Evolutionary conservation across 2,329 filamentous ascomycete species (phyloP).

Genomic region (Onygenales sp.): DNA sequence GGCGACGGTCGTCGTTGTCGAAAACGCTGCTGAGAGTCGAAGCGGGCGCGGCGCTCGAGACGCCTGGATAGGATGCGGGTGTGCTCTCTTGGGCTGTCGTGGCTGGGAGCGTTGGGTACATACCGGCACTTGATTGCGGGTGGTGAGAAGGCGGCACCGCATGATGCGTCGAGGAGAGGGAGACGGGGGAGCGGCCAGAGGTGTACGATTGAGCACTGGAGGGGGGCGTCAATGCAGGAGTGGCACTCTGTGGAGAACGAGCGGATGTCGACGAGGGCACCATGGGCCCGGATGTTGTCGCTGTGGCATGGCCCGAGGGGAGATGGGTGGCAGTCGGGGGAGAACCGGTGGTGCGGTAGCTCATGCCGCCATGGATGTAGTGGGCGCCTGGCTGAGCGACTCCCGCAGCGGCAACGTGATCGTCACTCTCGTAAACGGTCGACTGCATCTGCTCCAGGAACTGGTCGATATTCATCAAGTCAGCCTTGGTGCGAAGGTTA

Average conservation of each 20-base stretch:
- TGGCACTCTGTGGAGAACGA: constrained; percentile 41
- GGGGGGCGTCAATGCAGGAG: constrained; percentile 54
- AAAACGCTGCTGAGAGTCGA: constrained; percentile 52
- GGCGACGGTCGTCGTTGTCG: constrained; percentile 50
- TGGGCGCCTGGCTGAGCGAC: constrained; percentile 66
- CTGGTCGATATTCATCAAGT: constrained; percentile 86
- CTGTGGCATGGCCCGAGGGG: constrained; percentile 31
- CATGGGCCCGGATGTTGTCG: constrained; percentile 29
- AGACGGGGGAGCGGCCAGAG: constrained; percentile 52
- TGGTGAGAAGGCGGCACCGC: constrained; percentile 39
- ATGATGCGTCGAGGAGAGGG: constrained; percentile 41
- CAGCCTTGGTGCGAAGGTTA: constrained; percentile 84
- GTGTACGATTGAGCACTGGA: constrained; percentile 54
- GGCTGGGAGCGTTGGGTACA: constrained; percentile 56
- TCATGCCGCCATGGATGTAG: constrained; percentile 45
- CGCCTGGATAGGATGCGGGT: constrained; percentile 39
- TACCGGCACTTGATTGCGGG: constrained; percentile 36
- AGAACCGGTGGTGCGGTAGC: constrained; percentile 49
- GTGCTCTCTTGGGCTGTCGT: constrained; percentile 49
- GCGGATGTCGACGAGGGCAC: constrained; percentile 30
- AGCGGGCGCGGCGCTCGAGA: constrained; percentile 48
- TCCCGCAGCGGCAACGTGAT: constrained; percentile 66
- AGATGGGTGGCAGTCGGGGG: constrained; percentile 35
- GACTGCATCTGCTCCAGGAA: constrained; percentile 93
- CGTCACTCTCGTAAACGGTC: constrained; percentile 89